A percentile compares a stretch with the other conserved stretches of the same genome.
These are phyloP conservation scores for Eustoma russellianum DNA, from an alignment of 257 asterid species.

Conservation along the genomic window DNA sequence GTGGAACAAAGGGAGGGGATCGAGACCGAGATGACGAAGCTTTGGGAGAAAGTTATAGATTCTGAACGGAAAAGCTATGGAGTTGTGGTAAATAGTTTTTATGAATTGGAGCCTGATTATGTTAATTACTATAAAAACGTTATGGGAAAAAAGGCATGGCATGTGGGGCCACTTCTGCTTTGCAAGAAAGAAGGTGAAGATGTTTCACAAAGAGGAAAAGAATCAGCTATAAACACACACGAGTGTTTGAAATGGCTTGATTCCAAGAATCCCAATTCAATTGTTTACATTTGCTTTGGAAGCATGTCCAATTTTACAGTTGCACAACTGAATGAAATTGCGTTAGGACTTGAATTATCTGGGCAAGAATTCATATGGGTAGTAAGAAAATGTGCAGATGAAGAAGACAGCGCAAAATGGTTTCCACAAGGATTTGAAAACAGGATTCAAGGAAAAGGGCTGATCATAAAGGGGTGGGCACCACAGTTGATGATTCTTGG, in stretches of 20 bases:
- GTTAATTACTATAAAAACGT: constrained; percentile 19
- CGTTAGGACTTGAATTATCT: constrained; percentile 47
- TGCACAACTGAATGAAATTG: constrained; percentile 48
- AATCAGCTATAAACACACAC: constrained; percentile 31
- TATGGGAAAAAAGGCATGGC: constrained; percentile 32
- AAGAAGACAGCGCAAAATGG: constrained; percentile 23
- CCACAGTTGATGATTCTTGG: constrained; percentile 46
- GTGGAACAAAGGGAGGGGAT: background rate
- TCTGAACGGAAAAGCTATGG: constrained; percentile 23
- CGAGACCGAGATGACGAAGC: background rate
- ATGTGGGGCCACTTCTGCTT: constrained; percentile 29
- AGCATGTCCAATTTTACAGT: constrained; percentile 27
- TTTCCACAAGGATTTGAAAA: constrained; percentile 46
- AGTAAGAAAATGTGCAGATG: constrained; percentile 19
- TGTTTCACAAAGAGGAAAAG: constrained; percentile 19
- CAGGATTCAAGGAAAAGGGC: constrained; percentile 32
- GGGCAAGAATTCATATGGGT: constrained; percentile 61
- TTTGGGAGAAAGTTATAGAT: constrained; percentile 5
- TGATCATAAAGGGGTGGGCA: constrained; percentile 64
- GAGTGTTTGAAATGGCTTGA: constrained; percentile 55
- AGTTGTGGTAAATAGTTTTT: constrained; percentile 27
- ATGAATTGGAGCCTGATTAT: constrained; percentile 42
- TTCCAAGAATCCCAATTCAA: constrained; percentile 31
- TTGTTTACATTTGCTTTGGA: constrained; percentile 51
- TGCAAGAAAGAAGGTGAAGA: constrained; percentile 9